Percentiles rank a stretch among this genome's conserved stretches.
phyloP scores from a whole-genome alignment of 192 early-diverging fungal genomes.

The Backusella luteola region DNA sequence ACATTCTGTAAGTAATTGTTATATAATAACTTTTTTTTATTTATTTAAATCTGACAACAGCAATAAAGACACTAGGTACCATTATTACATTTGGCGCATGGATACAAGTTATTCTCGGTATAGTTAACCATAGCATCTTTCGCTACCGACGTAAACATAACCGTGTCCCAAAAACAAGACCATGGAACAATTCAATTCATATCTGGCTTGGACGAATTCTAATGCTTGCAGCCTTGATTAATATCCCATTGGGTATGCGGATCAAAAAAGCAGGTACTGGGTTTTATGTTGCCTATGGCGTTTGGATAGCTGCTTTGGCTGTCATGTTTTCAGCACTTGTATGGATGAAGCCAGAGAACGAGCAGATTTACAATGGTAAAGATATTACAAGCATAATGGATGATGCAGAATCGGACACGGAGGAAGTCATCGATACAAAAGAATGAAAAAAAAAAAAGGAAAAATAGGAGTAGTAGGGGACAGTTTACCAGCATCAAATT shows the following conservation, averaged over 20 bases:
- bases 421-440: background rate
- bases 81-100: slow-evolving; percentile 5
- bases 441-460: background rate
- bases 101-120: slow-evolving; percentile 10
- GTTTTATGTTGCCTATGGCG: background rate
- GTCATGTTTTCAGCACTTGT: background rate
- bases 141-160: slow-evolving; percentile 7
- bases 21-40: background rate
- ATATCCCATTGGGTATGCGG: slow-evolving; percentile 16
- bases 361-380: background rate
- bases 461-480: background rate
- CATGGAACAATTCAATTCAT: slow-evolving; percentile 20
- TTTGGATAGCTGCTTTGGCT: background rate
- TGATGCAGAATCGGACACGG: background rate
- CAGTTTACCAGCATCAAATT: background rate
- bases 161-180: background rate
- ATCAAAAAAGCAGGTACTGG: slow-evolving; percentile 3
- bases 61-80: slow-evolving; percentile 10
- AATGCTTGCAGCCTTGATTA: slow-evolving; percentile 4
- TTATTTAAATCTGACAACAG: background rate
- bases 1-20: slow-evolving; percentile 15
- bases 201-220: slow-evolving; percentile 17
- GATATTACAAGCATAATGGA: background rate
- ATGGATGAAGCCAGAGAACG: slow-evolving; percentile 6
- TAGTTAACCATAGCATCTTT: slow-evolving; percentile 11